Evolutionary conservation across 2,329 filamentous ascomycete species (phyloP).

Genomic region (Ophiocordyceps sinensis): DNA sequence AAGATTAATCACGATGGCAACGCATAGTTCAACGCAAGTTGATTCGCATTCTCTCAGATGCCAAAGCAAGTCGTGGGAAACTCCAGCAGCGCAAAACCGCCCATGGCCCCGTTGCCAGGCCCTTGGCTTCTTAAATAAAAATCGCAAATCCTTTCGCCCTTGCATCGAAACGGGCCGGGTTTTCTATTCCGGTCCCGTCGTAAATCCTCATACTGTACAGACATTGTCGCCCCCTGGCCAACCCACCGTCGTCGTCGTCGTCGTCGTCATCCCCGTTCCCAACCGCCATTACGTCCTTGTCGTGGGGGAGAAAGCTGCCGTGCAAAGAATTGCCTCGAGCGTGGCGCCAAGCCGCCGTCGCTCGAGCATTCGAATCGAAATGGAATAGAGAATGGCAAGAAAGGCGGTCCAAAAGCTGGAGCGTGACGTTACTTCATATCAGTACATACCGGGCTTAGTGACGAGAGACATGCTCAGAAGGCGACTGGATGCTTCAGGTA

Average conservation of each 20-base stretch:
- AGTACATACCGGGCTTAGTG: slow-evolving; percentile 1
- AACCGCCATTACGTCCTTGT: too few species aligned
- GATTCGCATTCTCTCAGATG: slow-evolving; percentile 8
- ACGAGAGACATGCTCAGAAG: neutral
- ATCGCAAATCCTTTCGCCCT: slow-evolving; percentile 7
- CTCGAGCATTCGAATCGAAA: neutral
- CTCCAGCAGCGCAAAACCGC: slow-evolving; percentile 3
- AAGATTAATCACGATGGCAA: neutral
- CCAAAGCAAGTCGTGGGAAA: slow-evolving; percentile 6
- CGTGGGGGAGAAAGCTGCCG: too few species aligned
- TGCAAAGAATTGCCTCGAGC: too few species aligned
- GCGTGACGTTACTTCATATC: slow-evolving; percentile 3
- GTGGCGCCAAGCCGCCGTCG: neutral
- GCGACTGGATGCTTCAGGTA: slow-evolving; percentile 7
- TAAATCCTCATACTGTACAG: slow-evolving; percentile 1
- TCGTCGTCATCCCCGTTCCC: neutral
- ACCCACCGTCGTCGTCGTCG: neutral
- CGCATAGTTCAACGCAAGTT: slow-evolving; percentile 5
- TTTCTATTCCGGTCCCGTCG: neutral
- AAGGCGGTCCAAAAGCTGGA: neutral
- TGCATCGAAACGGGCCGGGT: slow-evolving; percentile 3
- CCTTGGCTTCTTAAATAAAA: neutral
- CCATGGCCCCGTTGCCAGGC: too few species aligned
- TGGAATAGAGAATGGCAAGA: neutral
- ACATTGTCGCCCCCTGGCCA: neutral